These are phyloP conservation scores for Nakazawaea ernobii DNA, from an alignment of 805 yeast genomes.

Conservation along the genomic window DNA sequence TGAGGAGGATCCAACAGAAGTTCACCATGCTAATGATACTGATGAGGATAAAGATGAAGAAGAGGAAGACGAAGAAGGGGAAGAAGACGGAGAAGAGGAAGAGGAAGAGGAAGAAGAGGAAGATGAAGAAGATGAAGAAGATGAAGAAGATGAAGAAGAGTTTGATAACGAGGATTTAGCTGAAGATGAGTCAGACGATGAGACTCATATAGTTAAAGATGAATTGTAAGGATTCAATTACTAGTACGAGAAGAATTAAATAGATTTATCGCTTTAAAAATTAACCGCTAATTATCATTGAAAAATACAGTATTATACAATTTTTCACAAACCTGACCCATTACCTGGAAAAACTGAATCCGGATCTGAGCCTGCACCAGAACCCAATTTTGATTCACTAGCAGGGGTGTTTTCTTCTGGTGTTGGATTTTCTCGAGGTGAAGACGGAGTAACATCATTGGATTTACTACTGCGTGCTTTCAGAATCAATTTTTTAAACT, in stretches of 20 bases:
- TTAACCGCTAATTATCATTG: too few relatives aligned
- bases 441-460: too few relatives aligned
- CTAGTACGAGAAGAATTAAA: too few relatives aligned
- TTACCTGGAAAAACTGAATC: too few relatives aligned
- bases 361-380: too few relatives aligned
- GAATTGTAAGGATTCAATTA: neutral
- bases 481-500: constrained; percentile 32
- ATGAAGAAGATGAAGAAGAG: neutral
- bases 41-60: constrained; percentile 1
- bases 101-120: neutral
- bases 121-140: neutral
- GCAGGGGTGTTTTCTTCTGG: too few relatives aligned
- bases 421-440: too few relatives aligned
- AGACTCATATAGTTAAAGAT: neutral
- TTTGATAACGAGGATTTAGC: neutral
- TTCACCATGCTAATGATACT: neutral
- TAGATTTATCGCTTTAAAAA: neutral
- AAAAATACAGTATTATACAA: too few relatives aligned
- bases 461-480: neutral
- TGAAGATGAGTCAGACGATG: neutral
- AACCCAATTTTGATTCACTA: too few relatives aligned
- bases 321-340: too few relatives aligned
- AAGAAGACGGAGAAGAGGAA: neutral
- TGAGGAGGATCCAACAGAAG: constrained; percentile 7
- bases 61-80: neutral